Base-by-base conservation (phyloP, 2,329 filamentous ascomycete genomes). In the Cordyceps tenuipes region DNA sequence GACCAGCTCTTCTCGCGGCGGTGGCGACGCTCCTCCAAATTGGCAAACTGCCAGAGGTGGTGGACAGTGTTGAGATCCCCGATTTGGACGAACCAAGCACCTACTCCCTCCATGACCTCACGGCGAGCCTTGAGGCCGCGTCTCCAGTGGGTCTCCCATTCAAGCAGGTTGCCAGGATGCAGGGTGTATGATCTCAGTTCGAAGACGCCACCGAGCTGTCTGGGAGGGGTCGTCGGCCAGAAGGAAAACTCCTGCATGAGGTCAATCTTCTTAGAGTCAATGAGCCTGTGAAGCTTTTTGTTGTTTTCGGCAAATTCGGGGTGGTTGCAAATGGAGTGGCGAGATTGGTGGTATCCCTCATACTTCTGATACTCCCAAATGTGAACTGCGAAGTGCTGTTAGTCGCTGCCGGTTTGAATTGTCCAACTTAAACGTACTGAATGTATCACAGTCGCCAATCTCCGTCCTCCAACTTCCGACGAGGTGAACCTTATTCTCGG, bases 321-420 rank as follows among this genome's bases (percentile, higher is more conserved):
- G 68, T 96, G 90, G 67, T 82, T 78, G 62, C 90, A 85, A 66
- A 97, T 96, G 67, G 82, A 84, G 77, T 97, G 84, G 51, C 96
- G 82, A 21, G 94, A 97, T 62, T 88, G 86, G 75, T 99, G 94
- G 75, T 97, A 97, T 63, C 94, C 94, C 67, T 92, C 83, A 76
- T 97, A 99, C 68, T 92, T 88, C 75, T 97, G 92, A 75, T 99
- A 99, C 75, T 99, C 94, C 94, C 94, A 99, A 69, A 99, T 99
- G 73, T 99, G 94, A 55, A 99, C 94, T 97, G 68, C 57, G n/a
- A 21, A 49, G 19, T 46, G 21, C 54, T 59, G 15, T 67, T 51
- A 66, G 64, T 55, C 48, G 55, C 15, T 46, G 41, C 12, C 39
- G 5, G 10, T 21, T 21, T 15, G 8, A 9, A 21, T 29, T 13